A percentile compares a stretch with the other conserved stretches of the same genome.
These are phyloP conservation scores for Delphinella strobiligena DNA, from an alignment of 2,329 filamentous ascomycete species.

Conservation along the genomic window DNA sequence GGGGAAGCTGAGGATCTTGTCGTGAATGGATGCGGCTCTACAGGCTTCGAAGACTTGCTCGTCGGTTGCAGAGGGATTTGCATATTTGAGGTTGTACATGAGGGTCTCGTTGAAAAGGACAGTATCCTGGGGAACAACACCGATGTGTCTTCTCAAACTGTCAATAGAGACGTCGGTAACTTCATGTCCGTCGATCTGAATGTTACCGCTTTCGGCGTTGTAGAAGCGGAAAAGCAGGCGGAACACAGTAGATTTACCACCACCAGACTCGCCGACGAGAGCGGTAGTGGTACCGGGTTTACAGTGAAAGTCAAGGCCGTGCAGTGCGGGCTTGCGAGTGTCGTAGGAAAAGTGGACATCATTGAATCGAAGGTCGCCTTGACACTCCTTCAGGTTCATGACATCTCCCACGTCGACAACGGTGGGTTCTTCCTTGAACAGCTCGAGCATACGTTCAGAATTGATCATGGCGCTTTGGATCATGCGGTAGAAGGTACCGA, in stretches of 20 bases:
- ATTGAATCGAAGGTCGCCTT: slow-evolving; percentile 75
- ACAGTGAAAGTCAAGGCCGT: slow-evolving; percentile 75
- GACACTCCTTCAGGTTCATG: slow-evolving; percentile 51
- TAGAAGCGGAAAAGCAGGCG: slow-evolving; percentile 95
- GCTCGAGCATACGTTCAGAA: slow-evolving; percentile 82
- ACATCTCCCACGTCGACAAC: slow-evolving; percentile 68
- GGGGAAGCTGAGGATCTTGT: slow-evolving; percentile 80
- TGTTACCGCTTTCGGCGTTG: slow-evolving; percentile 67
- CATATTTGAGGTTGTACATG: slow-evolving; percentile 91
- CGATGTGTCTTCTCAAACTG: slow-evolving; percentile 81
- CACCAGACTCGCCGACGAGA: slow-evolving; percentile 90
- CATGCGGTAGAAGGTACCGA: slow-evolving; percentile 88
- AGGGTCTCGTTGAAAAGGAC: slow-evolving; percentile 88
- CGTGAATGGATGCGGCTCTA: slow-evolving; percentile 78
- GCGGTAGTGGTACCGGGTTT: slow-evolving; percentile 85
- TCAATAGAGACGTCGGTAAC: slow-evolving; percentile 84
- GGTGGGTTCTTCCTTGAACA: slow-evolving; percentile 92
- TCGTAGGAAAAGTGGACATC: slow-evolving; percentile 90
- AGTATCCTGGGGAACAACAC: slow-evolving; percentile 93
- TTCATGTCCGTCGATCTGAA: slow-evolving; percentile 73
- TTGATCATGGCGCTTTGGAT: slow-evolving; percentile 97
- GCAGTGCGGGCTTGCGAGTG: slow-evolving; percentile 68
- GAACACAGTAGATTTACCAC: slow-evolving; percentile 94
- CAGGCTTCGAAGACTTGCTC: slow-evolving; percentile 75
- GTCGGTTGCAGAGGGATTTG: slow-evolving; percentile 67